Percentiles rank a stretch among this genome's conserved stretches.
These are phyloP conservation scores for Aspergillus sp. DNA, from an alignment of 2,329 filamentous ascomycete genomes.

Conservation along the genomic window DNA sequence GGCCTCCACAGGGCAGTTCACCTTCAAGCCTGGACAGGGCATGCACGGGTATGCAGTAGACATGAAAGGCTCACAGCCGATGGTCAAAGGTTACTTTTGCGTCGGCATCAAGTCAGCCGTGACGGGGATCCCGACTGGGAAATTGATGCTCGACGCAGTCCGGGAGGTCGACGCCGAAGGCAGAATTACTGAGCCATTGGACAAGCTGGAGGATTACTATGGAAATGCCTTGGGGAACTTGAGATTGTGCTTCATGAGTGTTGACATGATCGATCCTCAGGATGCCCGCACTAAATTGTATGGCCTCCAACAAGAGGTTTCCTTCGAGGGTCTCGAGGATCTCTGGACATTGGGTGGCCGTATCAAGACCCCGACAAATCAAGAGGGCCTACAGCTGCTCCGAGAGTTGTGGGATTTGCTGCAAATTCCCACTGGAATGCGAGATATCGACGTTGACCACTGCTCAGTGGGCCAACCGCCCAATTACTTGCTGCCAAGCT, in stretches of 20 bases:
- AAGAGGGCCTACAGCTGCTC: conserved; percentile 6
- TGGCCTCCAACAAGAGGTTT: conserved; percentile 7
- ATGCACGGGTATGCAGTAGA: conserved; percentile 8
- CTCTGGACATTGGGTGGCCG: conserved; percentile 11
- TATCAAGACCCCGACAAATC: neutral
- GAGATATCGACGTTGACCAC: neutral
- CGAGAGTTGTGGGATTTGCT: conserved; percentile 11
- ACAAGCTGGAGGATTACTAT: neutral
- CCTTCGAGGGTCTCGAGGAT: conserved; percentile 3
- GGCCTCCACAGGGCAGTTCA: neutral
- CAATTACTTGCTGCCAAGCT: conserved; percentile 6
- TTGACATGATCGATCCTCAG: conserved; percentile 8
- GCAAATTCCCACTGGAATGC: conserved; percentile 1
- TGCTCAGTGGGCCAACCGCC: neutral
- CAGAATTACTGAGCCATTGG: neutral
- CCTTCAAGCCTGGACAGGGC: neutral
- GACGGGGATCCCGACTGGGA: conserved; percentile 7
- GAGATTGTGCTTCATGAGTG: neutral
- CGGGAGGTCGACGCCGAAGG: neutral
- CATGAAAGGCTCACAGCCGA: conserved; percentile 4
- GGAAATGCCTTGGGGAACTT: neutral
- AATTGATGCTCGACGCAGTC: conserved; percentile 8
- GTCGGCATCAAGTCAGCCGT: conserved; percentile 8
- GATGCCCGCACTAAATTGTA: conserved; percentile 12
- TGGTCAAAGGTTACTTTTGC: conserved; percentile 11